These are phyloP conservation scores for Phylloporus sp. DNA, from an alignment of 768 basidiomycete species.

Conservation along the genomic window DNA sequence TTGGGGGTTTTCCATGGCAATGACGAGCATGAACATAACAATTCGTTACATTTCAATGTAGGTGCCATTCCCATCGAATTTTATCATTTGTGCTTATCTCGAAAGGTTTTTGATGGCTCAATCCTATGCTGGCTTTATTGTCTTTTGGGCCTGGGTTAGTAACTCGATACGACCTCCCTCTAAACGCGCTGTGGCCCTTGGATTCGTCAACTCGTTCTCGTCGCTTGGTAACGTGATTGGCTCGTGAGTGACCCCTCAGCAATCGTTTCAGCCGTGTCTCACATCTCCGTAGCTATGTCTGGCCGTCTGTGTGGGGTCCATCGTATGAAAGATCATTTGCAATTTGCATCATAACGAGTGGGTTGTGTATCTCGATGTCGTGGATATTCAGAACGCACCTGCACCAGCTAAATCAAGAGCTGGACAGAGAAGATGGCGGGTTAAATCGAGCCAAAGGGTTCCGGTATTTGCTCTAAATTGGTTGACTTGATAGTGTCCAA, in stretches of 20 bases:
- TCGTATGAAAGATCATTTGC: slow-evolving; percentile 66
- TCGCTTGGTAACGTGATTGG: slow-evolving; percentile 83
- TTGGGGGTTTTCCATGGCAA: slow-evolving; percentile 63
- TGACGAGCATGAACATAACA: slow-evolving; percentile 56
- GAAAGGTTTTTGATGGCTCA: slow-evolving; percentile 73
- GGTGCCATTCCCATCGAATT: slow-evolving; percentile 13
- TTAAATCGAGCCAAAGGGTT: slow-evolving; percentile 35
- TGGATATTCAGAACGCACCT: slow-evolving; percentile 48
- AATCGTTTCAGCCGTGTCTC: neutral
- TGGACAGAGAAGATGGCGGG: slow-evolving; percentile 38
- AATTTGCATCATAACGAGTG: slow-evolving; percentile 63
- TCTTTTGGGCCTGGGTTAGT: slow-evolving; percentile 52
- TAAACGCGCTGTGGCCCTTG: slow-evolving; percentile 87
- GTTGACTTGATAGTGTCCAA: neutral
- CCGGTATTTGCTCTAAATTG: slow-evolving; percentile 44
- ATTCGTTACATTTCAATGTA: slow-evolving; percentile 66
- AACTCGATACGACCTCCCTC: slow-evolving; percentile 70
- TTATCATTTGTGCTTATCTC: slow-evolving; percentile 1
- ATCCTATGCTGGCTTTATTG: slow-evolving; percentile 68
- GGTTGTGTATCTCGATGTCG: slow-evolving; percentile 47
- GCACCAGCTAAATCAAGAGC: slow-evolving; percentile 35
- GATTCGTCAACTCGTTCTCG: slow-evolving; percentile 76
- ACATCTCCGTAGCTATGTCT: slow-evolving; percentile 47
- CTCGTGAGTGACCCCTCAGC: slow-evolving; percentile 47
- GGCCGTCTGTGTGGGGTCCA: slow-evolving; percentile 68